Evolutionary conservation across 352 stramenopile genomes (phyloP).

Genomic region (Globisporangium splendens): DNA sequence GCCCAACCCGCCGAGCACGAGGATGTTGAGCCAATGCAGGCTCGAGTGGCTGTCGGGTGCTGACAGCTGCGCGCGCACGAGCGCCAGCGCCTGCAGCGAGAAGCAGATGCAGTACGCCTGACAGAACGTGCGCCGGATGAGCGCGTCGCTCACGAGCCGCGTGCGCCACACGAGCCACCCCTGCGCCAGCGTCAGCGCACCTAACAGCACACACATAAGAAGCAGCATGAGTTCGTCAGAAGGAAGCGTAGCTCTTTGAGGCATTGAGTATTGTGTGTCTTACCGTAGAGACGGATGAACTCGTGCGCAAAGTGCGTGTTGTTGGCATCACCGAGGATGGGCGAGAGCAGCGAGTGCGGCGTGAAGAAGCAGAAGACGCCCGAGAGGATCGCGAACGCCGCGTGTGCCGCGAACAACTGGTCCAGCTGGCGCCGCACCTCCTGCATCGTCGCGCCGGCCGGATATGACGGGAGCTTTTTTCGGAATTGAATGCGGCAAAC

Average conservation of each 20-base stretch:
- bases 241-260: not conserved
- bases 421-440: slow-evolving; percentile 75
- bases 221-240: not conserved
- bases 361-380: slow-evolving; percentile 71
- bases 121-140: slow-evolving; percentile 84
- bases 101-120: slow-evolving; percentile 89
- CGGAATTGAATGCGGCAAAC: too few relatives aligned
- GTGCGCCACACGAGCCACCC: slow-evolving; percentile 86
- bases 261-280: not conserved
- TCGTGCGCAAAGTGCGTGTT: slow-evolving; percentile 86
- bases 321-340: slow-evolving; percentile 64
- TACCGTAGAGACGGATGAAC: slow-evolving; percentile 84
- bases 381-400: slow-evolving; percentile 59
- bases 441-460: slow-evolving; percentile 33
- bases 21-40: slow-evolving; percentile 81
- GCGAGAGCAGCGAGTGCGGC: slow-evolving; percentile 77
- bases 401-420: slow-evolving; percentile 75
- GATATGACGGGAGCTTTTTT: not conserved
- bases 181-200: slow-evolving; percentile 75
- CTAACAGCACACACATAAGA: slow-evolving; percentile 17
- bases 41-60: slow-evolving; percentile 74
- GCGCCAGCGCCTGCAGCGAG: slow-evolving; percentile 63
- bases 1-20: slow-evolving; percentile 61
- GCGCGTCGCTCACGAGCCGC: slow-evolving; percentile 77
- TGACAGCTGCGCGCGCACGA: slow-evolving; percentile 68